Conservation (phyloP, 257 asterid genomes). For the Solanum bukasovii region DNA sequence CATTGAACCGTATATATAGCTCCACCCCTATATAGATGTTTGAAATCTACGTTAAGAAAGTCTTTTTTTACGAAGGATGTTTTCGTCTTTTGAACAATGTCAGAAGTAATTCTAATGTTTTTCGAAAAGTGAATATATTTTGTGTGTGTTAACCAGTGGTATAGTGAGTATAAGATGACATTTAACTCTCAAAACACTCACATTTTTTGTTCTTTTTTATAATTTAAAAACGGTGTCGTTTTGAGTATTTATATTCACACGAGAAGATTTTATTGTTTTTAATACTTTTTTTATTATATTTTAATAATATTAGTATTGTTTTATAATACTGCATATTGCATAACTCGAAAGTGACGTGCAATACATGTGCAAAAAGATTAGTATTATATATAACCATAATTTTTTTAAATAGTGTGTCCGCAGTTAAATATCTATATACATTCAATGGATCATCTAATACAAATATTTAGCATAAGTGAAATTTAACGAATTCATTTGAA, state of each 20-base stretch:
- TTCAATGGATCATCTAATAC: neutral
- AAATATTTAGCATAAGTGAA: neutral
- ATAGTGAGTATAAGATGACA: neutral
- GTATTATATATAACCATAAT: too few species aligned
- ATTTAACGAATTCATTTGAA: neutral
- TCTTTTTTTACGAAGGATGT: neutral
- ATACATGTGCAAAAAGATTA: neutral
- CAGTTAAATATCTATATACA: neutral
- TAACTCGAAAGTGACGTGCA: neutral
- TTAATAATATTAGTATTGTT: neutral
- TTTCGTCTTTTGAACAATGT: neutral
- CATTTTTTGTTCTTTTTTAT: too few species aligned
- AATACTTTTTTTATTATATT: too few species aligned
- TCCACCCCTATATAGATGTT: neutral
- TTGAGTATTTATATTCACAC: neutral
- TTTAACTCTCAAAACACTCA: neutral
- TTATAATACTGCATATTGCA: neutral
- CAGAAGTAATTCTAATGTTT: neutral
- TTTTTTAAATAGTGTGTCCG: neutral
- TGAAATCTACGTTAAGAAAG: neutral
- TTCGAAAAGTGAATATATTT: neutral
- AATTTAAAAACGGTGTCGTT: too few species aligned
- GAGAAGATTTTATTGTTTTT: too few species aligned
- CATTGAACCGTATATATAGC: neutral
- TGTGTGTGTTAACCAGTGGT: neutral